These are phyloP conservation scores for Trichoderma pleuroti DNA, from an alignment of 2,329 filamentous ascomycete genomes.

Conservation along the genomic window DNA sequence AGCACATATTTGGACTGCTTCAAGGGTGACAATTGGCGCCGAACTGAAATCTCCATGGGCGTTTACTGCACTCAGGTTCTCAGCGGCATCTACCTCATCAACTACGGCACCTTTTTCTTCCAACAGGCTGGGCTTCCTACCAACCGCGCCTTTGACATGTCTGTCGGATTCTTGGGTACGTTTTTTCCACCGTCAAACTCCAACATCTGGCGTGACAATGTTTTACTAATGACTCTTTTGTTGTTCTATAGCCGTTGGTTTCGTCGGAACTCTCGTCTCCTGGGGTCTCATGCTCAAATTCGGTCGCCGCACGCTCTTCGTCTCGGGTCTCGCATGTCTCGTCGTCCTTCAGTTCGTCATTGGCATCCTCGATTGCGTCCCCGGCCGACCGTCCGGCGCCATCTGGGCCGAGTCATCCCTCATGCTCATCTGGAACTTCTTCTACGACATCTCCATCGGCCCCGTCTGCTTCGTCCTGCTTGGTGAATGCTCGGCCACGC, in stretches of 20 bases:
- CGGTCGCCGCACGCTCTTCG: slow-evolving; percentile 42
- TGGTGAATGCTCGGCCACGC: slow-evolving; percentile 40
- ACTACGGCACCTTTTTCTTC: slow-evolving; percentile 47
- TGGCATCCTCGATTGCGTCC: slow-evolving; percentile 46
- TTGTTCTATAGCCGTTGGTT: slow-evolving; percentile 35
- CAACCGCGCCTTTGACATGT: slow-evolving; percentile 39
- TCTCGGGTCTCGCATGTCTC: slow-evolving; percentile 40
- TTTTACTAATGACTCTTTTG: slow-evolving; percentile 38
- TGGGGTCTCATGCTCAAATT: slow-evolving; percentile 41
- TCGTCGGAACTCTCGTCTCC: slow-evolving; percentile 41
- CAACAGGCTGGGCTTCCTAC: slow-evolving; percentile 41
- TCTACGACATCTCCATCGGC: slow-evolving; percentile 42
- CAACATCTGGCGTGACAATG: rapidly evolving
- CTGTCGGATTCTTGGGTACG: slow-evolving; percentile 31
- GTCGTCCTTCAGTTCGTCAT: slow-evolving; percentile 40
- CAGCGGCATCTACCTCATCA: slow-evolving; percentile 38
- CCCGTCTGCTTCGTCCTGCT: slow-evolving; percentile 43
- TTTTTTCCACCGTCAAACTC: rapidly evolving
- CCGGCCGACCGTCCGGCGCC: slow-evolving; percentile 33
- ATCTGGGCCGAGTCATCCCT: slow-evolving; percentile 40
- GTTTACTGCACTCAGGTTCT: slow-evolving; percentile 41
- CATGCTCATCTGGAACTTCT: slow-evolving; percentile 42
- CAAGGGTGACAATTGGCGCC: slow-evolving; percentile 42
- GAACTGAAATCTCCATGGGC: slow-evolving; percentile 45
- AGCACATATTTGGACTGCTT: slow-evolving; percentile 47